Percentiles rank a stretch among this genome's conserved stretches.
Conservation (phyloP, 192 early-diverging fungal species). For the Cetraspora pellucida region DNA sequence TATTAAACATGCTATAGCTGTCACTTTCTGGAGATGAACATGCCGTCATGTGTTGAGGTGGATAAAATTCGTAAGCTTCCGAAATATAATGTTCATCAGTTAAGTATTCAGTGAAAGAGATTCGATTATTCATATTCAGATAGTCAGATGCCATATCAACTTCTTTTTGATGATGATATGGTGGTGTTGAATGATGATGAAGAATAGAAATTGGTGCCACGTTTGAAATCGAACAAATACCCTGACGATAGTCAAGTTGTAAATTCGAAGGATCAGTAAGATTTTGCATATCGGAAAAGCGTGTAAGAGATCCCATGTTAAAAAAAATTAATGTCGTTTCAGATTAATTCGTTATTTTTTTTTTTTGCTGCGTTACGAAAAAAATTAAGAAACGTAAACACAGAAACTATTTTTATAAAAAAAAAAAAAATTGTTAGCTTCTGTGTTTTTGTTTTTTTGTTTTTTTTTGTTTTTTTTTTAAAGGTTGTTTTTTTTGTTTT, state of each 20-base stretch:
- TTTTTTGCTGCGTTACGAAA: too few species aligned
- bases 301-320: background rate
- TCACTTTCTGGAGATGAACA: background rate
- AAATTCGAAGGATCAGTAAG: background rate
- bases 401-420: too few species aligned
- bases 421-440: too few species aligned
- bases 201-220: background rate
- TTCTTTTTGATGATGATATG: background rate
- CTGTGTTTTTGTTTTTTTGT: too few species aligned
- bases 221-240: background rate
- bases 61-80: conserved; percentile 1
- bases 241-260: background rate
- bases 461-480: too few species aligned
- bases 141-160: background rate
- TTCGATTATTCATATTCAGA: background rate
- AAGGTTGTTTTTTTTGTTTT: too few species aligned
- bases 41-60: background rate
- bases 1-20: background rate
- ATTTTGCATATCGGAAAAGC: background rate
- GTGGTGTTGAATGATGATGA: background rate
- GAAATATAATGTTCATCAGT: background rate
- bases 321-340: background rate
- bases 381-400: too few species aligned
- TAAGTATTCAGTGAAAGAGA: conserved; percentile 17
- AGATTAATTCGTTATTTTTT: too few species aligned